These are phyloP conservation scores for Rhynchospora breviuscula DNA, from an alignment of 176 grass and related monocot species.

Conservation along the genomic window DNA sequence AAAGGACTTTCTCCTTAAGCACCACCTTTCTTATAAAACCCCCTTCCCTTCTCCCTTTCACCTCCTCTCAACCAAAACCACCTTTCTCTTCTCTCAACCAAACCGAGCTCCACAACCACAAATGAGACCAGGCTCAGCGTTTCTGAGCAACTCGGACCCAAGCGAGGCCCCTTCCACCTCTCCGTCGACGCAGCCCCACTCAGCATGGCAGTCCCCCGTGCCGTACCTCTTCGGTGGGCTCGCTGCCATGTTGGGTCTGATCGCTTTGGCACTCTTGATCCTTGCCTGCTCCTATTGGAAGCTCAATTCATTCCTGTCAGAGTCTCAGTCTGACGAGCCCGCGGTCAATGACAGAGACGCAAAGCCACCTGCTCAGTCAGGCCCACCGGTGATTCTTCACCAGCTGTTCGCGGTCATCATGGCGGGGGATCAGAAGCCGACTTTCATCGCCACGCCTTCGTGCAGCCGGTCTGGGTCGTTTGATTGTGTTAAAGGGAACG, in stretches of 20 bases:
- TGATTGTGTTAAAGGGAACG: background rate
- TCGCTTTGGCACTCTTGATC: conserved; percentile 60
- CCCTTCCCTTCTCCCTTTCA: conserved; percentile 8
- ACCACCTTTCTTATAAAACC: conserved; percentile 8
- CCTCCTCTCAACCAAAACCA: conserved; percentile 17
- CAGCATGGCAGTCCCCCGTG: conserved; percentile 59
- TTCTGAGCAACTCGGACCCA: background rate
- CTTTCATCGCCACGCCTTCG: conserved; percentile 49
- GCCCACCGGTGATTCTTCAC: background rate
- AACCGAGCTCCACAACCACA: conserved; percentile 16
- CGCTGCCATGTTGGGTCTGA: conserved; percentile 57
- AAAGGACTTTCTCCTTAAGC: background rate
- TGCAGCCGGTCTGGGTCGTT: background rate
- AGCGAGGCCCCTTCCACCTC: background rate
- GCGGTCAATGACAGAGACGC: background rate
- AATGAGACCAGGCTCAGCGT: background rate
- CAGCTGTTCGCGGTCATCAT: conserved; percentile 57
- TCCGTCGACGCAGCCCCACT: background rate
- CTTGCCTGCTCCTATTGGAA: conserved; percentile 91
- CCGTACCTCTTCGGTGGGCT: conserved; percentile 67
- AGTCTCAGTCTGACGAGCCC: background rate
- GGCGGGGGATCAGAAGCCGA: conserved; percentile 52
- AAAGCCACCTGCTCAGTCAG: conserved; percentile 2
- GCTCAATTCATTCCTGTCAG: conserved; percentile 43
- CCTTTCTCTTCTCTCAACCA: background rate